phyloP scores from a whole-genome alignment of 1,284 basidiomycete species.

The Afroboletus lepidellus region DNA sequence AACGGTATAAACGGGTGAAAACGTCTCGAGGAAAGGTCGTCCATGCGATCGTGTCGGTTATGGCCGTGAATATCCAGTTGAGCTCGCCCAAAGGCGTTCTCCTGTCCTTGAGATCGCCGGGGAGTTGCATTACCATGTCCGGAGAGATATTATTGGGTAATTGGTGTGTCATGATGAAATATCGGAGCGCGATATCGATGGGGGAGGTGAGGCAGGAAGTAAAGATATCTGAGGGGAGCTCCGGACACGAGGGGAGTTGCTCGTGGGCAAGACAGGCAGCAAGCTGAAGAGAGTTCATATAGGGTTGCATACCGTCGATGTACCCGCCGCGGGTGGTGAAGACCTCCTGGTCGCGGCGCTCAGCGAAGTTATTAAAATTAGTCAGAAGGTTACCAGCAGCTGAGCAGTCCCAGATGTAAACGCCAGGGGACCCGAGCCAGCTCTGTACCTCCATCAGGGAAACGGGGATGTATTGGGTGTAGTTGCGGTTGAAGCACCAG shows the following conservation, averaged over 20 bases:
- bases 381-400: constrained; percentile 91
- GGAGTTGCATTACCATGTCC: constrained; percentile 94
- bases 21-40: constrained; percentile 92
- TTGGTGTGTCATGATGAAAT: constrained; percentile 90
- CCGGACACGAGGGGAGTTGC: constrained; percentile 91
- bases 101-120: constrained; percentile 94
- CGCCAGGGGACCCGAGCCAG: constrained; percentile 92
- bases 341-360: constrained; percentile 81
- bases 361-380: constrained; percentile 89
- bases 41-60: constrained; percentile 99
- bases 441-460: constrained; percentile 90
- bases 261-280: constrained; percentile 94
- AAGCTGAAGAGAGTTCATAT: constrained; percentile 91
- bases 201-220: constrained; percentile 97
- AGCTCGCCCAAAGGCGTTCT: constrained; percentile 95
- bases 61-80: constrained; percentile 99
- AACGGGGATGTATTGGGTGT: constrained; percentile 98
- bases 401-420: constrained; percentile 99
- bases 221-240: constrained; percentile 96
- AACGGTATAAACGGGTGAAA: constrained; percentile 93
- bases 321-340: constrained; percentile 58
- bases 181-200: constrained; percentile 95
- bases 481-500: constrained; percentile 98
- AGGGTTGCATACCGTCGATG: constrained; percentile 65
- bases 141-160: constrained; percentile 74